phyloP scores from a whole-genome alignment of 345 rosid species.

The Tarenaya hassleriana region DNA sequence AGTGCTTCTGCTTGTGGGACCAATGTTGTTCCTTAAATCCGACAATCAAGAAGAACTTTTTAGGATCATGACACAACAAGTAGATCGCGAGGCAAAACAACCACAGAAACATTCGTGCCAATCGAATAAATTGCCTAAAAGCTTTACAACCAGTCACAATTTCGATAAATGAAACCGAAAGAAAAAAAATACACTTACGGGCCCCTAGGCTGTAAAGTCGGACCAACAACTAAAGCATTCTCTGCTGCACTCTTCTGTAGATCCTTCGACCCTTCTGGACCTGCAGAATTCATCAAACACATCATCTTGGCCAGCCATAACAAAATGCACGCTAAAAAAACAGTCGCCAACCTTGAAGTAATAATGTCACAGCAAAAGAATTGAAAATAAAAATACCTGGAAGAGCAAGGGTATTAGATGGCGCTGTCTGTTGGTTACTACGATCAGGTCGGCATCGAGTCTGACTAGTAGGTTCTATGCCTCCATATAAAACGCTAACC shows the following conservation, averaged over 20 bases:
- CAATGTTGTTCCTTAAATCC: slow-evolving; percentile 46
- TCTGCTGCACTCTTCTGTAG: slow-evolving; percentile 45
- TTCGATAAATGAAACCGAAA: not conserved
- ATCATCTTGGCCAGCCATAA: not conserved
- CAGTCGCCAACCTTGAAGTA: slow-evolving; percentile 4
- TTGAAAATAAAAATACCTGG: slow-evolving; percentile 37
- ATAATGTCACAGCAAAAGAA: not conserved
- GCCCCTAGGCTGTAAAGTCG: slow-evolving; percentile 60
- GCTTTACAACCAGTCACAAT: slow-evolving; percentile 1
- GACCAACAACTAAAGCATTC: slow-evolving; percentile 77
- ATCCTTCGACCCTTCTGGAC: slow-evolving; percentile 52
- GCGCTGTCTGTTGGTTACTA: slow-evolving; percentile 30
- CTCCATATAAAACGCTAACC: slow-evolving; percentile 59
- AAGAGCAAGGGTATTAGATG: slow-evolving; percentile 63
- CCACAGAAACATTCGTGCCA: not conserved
- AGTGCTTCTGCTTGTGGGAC: slow-evolving; percentile 55
- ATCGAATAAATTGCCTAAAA: too few relatives aligned
- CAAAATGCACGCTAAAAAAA: not conserved
- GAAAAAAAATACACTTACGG: slow-evolving; percentile 33
- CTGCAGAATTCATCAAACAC: slow-evolving; percentile 32
- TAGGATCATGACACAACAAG: slow-evolving; percentile 5
- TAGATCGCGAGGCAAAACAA: slow-evolving; percentile 6
- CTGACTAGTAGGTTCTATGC: slow-evolving; percentile 39
- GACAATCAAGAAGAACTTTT: not conserved
- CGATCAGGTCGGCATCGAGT: slow-evolving; percentile 35